Base-by-base conservation (phyloP, 345 rosid species). In the Pugionium cornutum region DNA sequence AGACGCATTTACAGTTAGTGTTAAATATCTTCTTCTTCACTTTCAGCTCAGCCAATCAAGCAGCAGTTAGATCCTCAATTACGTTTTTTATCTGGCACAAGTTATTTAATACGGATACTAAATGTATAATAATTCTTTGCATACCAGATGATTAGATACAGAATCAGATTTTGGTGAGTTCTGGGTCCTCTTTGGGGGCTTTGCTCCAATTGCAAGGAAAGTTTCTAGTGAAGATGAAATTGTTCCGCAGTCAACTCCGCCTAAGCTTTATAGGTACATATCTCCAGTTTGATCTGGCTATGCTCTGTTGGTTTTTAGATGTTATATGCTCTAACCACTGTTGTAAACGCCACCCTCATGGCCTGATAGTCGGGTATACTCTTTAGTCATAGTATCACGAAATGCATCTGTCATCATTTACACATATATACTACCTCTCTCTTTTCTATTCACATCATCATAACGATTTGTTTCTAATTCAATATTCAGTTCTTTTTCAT, bases 161-260 rank as follows among this genome's bases (percentile, higher is more conserved):
- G 97, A 90, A 78, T 90, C 97, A 71, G 97, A 90, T 61, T 90
- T 95, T 0, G 97, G 97, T 44, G 97, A 84, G 64, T 90, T 90
- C 64, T 88, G 97, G 97, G 97, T 88, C 73, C 95, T 90, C 49
- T 79, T 88, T 76, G 97, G 97, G 64, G 97, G 97, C 41, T 90
- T 90, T 70, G 79, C 79, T 75, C 79, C 99, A 55, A 87, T 94
- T 43, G 92, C 92, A 46, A 88, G 86, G 81, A 94, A 94, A 74
- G 87, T 84, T 68, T 64, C 72, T 56, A 71, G 75, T 59, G 99
- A 95, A 52, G 97, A 95, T 77, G 99, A 95, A 52, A 64, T 77
- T 67, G 70, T 84, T 53, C 82, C 82, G 2, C 97, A 40, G 44
- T 7, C 44, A 40, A 40, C 44, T 9, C 44, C 44, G 44, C 44